Conservation (phyloP, 768 basidiomycete genomes). For the Tylopilus balloui region DNA sequence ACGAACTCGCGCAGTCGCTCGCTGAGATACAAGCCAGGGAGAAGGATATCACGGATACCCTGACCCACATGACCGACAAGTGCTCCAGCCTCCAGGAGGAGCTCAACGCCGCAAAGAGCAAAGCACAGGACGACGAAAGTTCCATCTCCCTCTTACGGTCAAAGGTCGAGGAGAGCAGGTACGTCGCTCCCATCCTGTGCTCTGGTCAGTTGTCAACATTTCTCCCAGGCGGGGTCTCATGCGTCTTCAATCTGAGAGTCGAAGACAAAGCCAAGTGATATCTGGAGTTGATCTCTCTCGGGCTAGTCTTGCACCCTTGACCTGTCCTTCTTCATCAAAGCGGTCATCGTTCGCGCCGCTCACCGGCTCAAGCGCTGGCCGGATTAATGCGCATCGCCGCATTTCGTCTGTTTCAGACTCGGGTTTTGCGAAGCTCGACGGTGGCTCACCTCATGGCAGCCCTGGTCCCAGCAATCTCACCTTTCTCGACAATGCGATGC, state of each 20-base stretch:
- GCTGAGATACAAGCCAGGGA: slow-evolving; percentile 49
- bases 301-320: slow-evolving; percentile 36
- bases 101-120: slow-evolving; percentile 45
- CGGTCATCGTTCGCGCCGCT: slow-evolving; percentile 75
- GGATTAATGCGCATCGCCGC: slow-evolving; percentile 55
- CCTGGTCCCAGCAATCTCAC: slow-evolving; percentile 34
- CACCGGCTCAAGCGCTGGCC: slow-evolving; percentile 47
- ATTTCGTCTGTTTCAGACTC: slow-evolving; percentile 73
- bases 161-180: slow-evolving; percentile 90
- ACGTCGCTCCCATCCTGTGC: slow-evolving; percentile 16
- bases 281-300: slow-evolving; percentile 54
- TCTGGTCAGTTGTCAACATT: slow-evolving; percentile 4
- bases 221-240: slow-evolving; percentile 70
- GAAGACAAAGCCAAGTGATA: slow-evolving; percentile 53
- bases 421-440: slow-evolving; percentile 35
- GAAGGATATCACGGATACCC: slow-evolving; percentile 56
- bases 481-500: slow-evolving; percentile 30
- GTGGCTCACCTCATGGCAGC: slow-evolving; percentile 30
- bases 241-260: slow-evolving; percentile 76
- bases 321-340: slow-evolving; percentile 52
- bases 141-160: slow-evolving; percentile 68
- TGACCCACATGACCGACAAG: slow-evolving; percentile 63
- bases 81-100: slow-evolving; percentile 55
- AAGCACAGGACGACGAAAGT: slow-evolving; percentile 69
- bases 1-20: slow-evolving; percentile 55